Conservation (phyloP, 495 filamentous ascomycete genomes). For the Daldinia loculata region DNA sequence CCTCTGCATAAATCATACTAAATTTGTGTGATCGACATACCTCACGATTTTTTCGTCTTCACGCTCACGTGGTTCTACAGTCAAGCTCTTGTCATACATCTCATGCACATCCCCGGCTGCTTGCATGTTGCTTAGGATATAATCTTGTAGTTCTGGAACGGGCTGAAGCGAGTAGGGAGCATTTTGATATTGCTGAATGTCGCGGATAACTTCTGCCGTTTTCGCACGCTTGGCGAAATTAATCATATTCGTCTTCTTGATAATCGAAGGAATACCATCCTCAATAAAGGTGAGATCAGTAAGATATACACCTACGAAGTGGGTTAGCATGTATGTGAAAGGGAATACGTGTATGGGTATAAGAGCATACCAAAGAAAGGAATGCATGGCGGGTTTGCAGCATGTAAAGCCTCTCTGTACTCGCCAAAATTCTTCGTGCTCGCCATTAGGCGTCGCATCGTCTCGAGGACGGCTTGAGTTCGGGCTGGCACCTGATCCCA, state of each 20-base stretch:
- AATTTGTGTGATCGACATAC: conserved; percentile 49
- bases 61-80: conserved; percentile 90
- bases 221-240: conserved; percentile 98
- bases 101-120: conserved; percentile 94
- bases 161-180: conserved; percentile 89
- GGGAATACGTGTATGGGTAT: conserved; percentile 2
- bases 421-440: conserved; percentile 98
- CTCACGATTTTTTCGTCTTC: conserved; percentile 85
- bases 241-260: conserved; percentile 94
- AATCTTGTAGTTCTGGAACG: conserved; percentile 93
- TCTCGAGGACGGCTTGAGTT: conserved; percentile 79
- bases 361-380: conserved; percentile 88
- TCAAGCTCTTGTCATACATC: conserved; percentile 96
- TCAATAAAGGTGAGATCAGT: conserved; percentile 99
- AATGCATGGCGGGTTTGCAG: conserved; percentile 94
- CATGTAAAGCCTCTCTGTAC: conserved; percentile 91
- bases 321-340: conserved; percentile 10
- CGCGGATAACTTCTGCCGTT: conserved; percentile 95
- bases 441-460: conserved; percentile 93
- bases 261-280: conserved; percentile 93
- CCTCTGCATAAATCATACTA: background rate
- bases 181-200: conserved; percentile 98
- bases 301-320: conserved; percentile 83
- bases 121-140: conserved; percentile 95
- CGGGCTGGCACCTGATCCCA: conserved; percentile 91